These are phyloP conservation scores for Magnusiomyces magnusii DNA, from an alignment of 1,139 yeast genomes.

Conservation along the genomic window DNA sequence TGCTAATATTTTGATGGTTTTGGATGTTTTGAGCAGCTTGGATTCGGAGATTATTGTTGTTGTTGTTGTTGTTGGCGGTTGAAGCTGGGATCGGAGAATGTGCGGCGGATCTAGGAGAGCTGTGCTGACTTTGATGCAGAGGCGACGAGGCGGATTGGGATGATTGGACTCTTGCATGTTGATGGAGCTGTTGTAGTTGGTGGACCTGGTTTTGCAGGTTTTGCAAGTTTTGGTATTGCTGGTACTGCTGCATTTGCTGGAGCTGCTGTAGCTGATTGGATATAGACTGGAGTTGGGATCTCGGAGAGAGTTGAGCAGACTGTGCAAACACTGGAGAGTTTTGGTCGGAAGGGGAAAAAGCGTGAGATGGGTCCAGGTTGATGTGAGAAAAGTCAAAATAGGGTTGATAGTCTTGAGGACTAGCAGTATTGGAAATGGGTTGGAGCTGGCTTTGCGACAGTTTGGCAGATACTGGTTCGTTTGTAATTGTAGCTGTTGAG, in stretches of 20 bases:
- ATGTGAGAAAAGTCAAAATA: background rate
- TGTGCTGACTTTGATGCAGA: background rate
- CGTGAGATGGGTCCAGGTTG: background rate
- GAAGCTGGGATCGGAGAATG: background rate
- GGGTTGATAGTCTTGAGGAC: slow-evolving; percentile 1
- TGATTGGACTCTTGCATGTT: background rate
- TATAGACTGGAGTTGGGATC: background rate
- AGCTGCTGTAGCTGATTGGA: background rate
- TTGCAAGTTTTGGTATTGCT: background rate
- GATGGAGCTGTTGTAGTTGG: background rate
- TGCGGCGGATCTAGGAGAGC: background rate
- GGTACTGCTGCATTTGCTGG: background rate
- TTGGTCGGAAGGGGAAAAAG: background rate
- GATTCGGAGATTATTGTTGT: background rate
- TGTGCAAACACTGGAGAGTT: background rate
- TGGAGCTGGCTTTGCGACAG: background rate
- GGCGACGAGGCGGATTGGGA: background rate
- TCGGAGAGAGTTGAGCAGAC: background rate
- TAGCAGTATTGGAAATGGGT: background rate
- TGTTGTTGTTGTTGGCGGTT: background rate
- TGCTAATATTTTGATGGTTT: background rate
- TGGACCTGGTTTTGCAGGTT: slow-evolving; percentile 1
- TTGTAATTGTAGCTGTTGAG: background rate
- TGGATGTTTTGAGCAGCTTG: background rate
- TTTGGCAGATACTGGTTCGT: background rate